Conservation (phyloP, 495 filamentous ascomycete species). For the Letharia lupina region DNA sequence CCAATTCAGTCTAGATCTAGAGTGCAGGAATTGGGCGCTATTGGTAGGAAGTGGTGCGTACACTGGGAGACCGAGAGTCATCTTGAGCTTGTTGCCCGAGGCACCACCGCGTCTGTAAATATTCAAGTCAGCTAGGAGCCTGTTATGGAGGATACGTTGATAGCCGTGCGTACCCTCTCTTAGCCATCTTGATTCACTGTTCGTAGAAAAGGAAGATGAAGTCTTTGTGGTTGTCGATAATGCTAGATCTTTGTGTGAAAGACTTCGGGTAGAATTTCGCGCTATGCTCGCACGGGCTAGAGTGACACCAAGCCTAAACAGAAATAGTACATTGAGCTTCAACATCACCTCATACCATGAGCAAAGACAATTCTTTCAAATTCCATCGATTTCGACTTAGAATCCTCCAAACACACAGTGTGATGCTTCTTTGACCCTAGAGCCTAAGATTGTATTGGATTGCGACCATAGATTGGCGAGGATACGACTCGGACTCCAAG, state of each 20-base stretch:
- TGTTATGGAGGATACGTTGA: constrained; percentile 7
- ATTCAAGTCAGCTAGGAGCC: constrained; percentile 28
- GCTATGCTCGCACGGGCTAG: constrained; percentile 4
- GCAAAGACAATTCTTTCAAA: background rate
- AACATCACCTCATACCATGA: constrained; percentile 11
- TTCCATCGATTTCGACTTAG: constrained; percentile 10
- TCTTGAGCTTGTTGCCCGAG: constrained; percentile 99
- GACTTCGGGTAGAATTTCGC: constrained; percentile 3
- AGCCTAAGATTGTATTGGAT: background rate
- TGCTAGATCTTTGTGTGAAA: constrained; percentile 13
- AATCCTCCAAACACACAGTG: background rate
- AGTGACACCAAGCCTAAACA: background rate
- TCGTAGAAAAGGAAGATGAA: constrained; percentile 6
- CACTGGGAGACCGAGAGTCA: constrained; percentile 99
- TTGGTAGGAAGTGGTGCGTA: constrained; percentile 42
- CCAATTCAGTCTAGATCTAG: constrained; percentile 16
- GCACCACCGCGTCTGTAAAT: constrained; percentile 66
- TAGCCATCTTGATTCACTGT: constrained; percentile 42
- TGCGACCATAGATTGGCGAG: background rate
- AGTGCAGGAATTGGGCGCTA: background rate
- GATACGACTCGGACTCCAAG: too few relatives aligned
- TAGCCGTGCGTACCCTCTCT: constrained; percentile 41
- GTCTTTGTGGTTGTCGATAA: background rate
- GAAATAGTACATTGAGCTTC: background rate
- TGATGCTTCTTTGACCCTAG: background rate